A percentile compares a stretch with the other conserved stretches of the same genome.
phyloP scores from a whole-genome alignment of 1,284 basidiomycete species.

The Papiliotrema flavescens region DNA sequence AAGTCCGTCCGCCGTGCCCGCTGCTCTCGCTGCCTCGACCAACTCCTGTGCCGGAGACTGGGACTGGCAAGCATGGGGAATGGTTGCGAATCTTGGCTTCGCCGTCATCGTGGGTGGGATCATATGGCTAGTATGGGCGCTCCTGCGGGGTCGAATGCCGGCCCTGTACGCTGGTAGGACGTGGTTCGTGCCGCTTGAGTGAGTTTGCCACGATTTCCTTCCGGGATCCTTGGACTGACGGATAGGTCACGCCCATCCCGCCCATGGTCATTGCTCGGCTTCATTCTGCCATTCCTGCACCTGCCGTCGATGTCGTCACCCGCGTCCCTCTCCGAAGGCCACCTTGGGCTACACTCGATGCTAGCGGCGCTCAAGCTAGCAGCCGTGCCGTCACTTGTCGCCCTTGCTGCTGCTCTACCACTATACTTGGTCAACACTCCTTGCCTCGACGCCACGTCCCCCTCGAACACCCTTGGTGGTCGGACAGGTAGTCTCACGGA shows the following conservation, averaged over 20 bases:
- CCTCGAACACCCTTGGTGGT: slow-evolving; percentile 55
- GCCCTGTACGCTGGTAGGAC: slow-evolving; percentile 25
- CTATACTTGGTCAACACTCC: slow-evolving; percentile 65
- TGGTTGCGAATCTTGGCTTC: slow-evolving; percentile 15
- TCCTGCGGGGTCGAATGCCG: slow-evolving; percentile 17
- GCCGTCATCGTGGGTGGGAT: slow-evolving; percentile 23
- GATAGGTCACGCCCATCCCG: slow-evolving; percentile 62
- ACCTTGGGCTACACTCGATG: slow-evolving; percentile 63
- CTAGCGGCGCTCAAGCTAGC: slow-evolving; percentile 63
- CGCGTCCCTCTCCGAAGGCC: slow-evolving; percentile 64
- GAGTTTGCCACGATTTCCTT: slow-evolving; percentile 5
- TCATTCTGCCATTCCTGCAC: slow-evolving; percentile 65
- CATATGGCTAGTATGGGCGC: slow-evolving; percentile 32
- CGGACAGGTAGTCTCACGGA: slow-evolving; percentile 66
- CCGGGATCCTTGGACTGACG: neutral
- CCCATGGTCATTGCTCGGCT: slow-evolving; percentile 60
- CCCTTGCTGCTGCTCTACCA: slow-evolving; percentile 63
- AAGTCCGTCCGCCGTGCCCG: neutral
- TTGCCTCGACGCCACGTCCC: slow-evolving; percentile 59
- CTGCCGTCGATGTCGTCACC: slow-evolving; percentile 59
- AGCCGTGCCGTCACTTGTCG: slow-evolving; percentile 63
- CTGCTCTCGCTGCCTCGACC: slow-evolving; percentile 1
- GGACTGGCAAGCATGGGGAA: slow-evolving; percentile 39
- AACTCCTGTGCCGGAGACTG: slow-evolving; percentile 35
- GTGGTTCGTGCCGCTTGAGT: slow-evolving; percentile 33